These are phyloP conservation scores for Vaccinium myrtillus DNA, from an alignment of 148 eudicot species.

Conservation along the genomic window DNA sequence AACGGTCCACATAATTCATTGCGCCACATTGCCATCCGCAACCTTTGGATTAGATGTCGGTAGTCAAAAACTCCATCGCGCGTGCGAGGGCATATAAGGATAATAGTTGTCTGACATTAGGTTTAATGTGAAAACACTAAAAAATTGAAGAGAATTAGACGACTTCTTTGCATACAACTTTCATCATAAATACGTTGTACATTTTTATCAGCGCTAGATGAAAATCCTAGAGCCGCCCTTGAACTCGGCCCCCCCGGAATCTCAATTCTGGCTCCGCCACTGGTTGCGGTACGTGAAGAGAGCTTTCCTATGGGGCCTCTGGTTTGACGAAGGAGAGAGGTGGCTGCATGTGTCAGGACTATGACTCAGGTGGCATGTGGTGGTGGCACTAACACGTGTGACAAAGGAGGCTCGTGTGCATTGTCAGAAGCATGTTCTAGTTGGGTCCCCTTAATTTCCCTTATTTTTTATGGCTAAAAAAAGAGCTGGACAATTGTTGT, in stretches of 20 bases:
- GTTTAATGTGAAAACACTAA: too few species aligned
- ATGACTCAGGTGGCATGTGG: background rate
- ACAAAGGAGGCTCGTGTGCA: background rate
- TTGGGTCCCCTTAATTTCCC: background rate
- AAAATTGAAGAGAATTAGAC: too few species aligned
- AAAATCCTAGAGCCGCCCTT: too few species aligned
- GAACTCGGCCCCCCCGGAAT: too few species aligned
- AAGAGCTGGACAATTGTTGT: background rate
- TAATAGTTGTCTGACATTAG: too few species aligned
- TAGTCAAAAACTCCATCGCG: background rate
- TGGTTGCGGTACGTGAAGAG: too few species aligned
- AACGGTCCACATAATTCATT: background rate
- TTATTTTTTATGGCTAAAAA: background rate
- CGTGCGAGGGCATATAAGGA: background rate
- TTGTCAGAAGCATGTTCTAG: too few species aligned
- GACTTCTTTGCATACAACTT: too few species aligned
- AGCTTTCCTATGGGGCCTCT: background rate
- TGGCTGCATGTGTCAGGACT: too few species aligned
- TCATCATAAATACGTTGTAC: too few species aligned
- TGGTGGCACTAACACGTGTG: background rate
- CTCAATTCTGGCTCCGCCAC: too few species aligned
- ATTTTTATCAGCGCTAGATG: too few species aligned
- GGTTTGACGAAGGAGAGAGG: background rate
- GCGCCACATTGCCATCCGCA: background rate
- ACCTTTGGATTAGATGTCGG: background rate